Evolutionary conservation across 768 basidiomycete species (phyloP), one percentile per base, ranked within the genome.

Genomic region (Strobilomyces confusus): DNA sequence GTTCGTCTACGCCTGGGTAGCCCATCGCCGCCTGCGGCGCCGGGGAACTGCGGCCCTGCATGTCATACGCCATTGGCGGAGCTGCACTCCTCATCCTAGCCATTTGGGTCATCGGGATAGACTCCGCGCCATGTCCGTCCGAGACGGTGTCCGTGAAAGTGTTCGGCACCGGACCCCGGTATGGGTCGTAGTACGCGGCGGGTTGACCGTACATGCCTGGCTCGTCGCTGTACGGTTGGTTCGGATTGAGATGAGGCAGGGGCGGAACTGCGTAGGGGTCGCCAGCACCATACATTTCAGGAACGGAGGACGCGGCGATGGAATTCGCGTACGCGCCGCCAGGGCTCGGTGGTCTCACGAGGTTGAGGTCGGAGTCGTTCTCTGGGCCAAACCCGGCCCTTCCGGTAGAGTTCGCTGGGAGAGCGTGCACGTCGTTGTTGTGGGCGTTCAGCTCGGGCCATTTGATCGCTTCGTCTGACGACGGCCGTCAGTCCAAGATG

Each of bases 361-460:
- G 75, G 50, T 78, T 77, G 40, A 73, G 63, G 26, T 86, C 84
- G 3, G 82, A 83, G 42, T 74, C 80, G 15, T 83, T 83, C 63
- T 87, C 87, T 33, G 52, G 56, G 26, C 67, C 74, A 63, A 89
- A 86, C 29, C 89, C 89, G 25, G 86, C 71, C 23, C 86, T 79
- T 54, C 86, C 88, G 1, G 87, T 85, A 52, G 81, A 78, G 50
- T 81, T 74, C 1, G 85, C 81, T 19, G 89, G 89, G 9, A 90
- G 75, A 15, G 89, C 77, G 52, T 85, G 82, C 5, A 78, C 74
- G 56, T 82, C 81, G 25, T 40, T 48, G 30, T 71, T 77, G 58
- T 89, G 88, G 2, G 80, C 70, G 67, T 91, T 89, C 34, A 92
- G 78, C 62, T 93, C 91, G 4, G 91, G 91, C 91, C 91, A 93